Base-by-base conservation (phyloP, 192 early-diverging fungal species). In the Mortierella antarctica region DNA sequence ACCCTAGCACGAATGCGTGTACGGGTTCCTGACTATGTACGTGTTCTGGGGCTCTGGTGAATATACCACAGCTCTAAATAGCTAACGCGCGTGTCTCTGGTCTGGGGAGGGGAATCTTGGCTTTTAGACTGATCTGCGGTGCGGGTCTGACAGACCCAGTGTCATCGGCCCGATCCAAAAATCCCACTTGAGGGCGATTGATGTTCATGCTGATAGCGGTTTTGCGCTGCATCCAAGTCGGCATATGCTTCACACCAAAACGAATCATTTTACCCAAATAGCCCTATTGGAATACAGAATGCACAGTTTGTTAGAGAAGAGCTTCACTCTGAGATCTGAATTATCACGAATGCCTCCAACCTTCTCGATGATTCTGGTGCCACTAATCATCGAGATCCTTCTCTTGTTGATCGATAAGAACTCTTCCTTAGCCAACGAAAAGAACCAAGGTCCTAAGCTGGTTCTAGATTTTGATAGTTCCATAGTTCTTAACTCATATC, bases 151-250 rank as follows among this genome's bases (percentile, higher is more conserved):
- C 62, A 52, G 62, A 52, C 50, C 62, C 62, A 65, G 20, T 65
- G 62, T 65, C 62, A 20, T 65, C 62, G 20, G 49, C 62, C 14
- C 50, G 50, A 42, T 52, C 23, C 50, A 65, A 31, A 52, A 65
- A 65, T 65, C 31, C 49, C 12, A 65, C 62, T 65, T 65, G 62
- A 52, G 62, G 62, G 62, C 62, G 62, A 65, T 65, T 65, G 62
- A 65, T 51, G 50, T 65, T 65, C 62, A 65, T 65, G 62, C 62
- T 65, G 6, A 65, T 65, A 20, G 50, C 50, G 62, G 62, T 52
- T 50, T 49, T 65, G 6, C 62, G 62, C 50, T 65, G 62, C 62
- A 65, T 65, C 62, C 62, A 65, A 52, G 62, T 40, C 62, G 62
- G 62, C 62, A 65, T 65, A 52, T 65, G 48, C 62, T 52, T 65